Conservation (phyloP, 2,329 filamentous ascomycete genomes). For the Orbilia quercus region DNA sequence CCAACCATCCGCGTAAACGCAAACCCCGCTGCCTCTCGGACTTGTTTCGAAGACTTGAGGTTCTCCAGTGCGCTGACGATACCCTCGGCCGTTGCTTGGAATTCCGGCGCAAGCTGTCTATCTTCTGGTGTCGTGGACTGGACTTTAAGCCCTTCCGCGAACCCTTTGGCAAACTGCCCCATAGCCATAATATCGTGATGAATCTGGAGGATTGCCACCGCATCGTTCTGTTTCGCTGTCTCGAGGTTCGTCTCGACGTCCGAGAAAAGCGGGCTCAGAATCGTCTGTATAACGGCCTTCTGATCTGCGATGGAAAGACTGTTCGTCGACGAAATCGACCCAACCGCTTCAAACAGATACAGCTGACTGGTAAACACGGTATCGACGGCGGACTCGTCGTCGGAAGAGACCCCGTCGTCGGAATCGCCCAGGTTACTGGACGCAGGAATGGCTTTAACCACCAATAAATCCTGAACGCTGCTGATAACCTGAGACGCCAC, state of each 20-base stretch:
- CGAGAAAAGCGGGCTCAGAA: constrained; percentile 88
- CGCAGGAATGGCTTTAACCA: constrained; percentile 89
- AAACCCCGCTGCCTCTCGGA: constrained; percentile 87
- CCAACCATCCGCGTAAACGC: constrained; percentile 91
- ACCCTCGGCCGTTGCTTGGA: constrained; percentile 85
- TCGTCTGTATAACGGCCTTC: constrained; percentile 83
- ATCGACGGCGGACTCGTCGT: constrained; percentile 90
- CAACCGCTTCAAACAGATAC: constrained; percentile 93
- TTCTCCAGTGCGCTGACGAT: constrained; percentile 88
- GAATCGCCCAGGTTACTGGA: constrained; percentile 76
- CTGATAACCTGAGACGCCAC: constrained; percentile 91
- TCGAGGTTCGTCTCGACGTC: constrained; percentile 85
- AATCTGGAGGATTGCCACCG: constrained; percentile 84
- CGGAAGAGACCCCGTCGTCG: constrained; percentile 96
- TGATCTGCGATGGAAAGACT: constrained; percentile 85
- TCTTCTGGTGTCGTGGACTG: constrained; percentile 67
- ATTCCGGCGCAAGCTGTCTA: constrained; percentile 83
- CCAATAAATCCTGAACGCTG: constrained; percentile 85
- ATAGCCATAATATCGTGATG: constrained; percentile 97
- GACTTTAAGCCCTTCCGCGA: constrained; percentile 80
- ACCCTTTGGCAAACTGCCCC: constrained; percentile 89
- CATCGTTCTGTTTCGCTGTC: constrained; percentile 81
- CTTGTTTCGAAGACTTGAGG: constrained; percentile 81
- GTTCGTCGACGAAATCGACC: constrained; percentile 85
- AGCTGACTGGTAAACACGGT: constrained; percentile 90